Conservation (phyloP, 1,139 yeast genomes). For the Kodamaea sp. region DNA sequence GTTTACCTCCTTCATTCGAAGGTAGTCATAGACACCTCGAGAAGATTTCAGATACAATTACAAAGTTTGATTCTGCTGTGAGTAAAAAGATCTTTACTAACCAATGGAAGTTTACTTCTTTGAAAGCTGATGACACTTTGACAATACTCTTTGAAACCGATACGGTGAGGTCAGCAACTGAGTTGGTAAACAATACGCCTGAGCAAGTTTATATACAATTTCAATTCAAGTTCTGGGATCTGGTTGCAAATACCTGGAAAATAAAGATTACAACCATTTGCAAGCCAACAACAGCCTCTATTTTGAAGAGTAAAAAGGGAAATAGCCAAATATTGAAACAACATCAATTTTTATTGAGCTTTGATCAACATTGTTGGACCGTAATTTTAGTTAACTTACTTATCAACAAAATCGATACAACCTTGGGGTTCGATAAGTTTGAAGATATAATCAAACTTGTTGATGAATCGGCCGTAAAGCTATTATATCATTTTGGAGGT, state of each 20-base stretch:
- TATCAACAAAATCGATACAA: constrained; percentile 32
- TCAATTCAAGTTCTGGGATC: constrained; percentile 29
- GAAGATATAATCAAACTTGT: constrained; percentile 25
- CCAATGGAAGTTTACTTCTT: constrained; percentile 29
- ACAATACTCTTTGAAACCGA: constrained; percentile 34
- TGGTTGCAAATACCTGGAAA: constrained; percentile 17
- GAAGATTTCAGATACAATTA: constrained; percentile 34
- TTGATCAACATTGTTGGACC: constrained; percentile 32
- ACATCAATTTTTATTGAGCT: constrained; percentile 23
- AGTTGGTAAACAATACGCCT: constrained; percentile 16
- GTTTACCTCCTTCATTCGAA: constrained; percentile 33
- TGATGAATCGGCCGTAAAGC: constrained; percentile 25
- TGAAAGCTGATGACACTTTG: constrained; percentile 22
- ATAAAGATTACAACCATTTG: constrained; percentile 28
- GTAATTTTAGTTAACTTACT: constrained; percentile 30
- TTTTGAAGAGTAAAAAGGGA: constrained; percentile 15
- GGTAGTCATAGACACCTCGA: constrained; percentile 21
- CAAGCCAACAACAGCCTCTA: constrained; percentile 30
- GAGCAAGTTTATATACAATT: constrained; percentile 31
- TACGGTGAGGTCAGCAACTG: constrained; percentile 23
- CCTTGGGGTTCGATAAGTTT: constrained; percentile 33
- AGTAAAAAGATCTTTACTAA: constrained; percentile 34
- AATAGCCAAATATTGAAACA: constrained; percentile 26
- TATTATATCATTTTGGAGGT: constrained; percentile 35
- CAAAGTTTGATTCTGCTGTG: constrained; percentile 30